Percentiles rank a stretch among this genome's conserved stretches.
Evolutionary conservation across 2,329 filamentous ascomycete genomes (phyloP).

Genomic region (Colletotrichum brevisporum): DNA sequence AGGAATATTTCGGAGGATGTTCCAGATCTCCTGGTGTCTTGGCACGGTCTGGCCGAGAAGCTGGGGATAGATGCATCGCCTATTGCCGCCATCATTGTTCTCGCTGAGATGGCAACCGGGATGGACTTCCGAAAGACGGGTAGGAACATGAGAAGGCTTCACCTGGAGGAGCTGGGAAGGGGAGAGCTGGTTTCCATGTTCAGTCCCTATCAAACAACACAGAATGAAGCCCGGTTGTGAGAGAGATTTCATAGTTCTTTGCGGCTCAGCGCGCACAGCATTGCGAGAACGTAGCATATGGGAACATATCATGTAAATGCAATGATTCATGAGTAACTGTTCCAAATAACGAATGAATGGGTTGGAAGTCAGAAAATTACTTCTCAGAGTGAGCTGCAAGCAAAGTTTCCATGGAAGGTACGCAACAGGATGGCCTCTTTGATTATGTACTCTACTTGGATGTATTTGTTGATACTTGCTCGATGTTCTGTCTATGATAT

Average conservation of each 20-base stretch:
- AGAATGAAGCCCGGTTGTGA: slow-evolving; percentile 14
- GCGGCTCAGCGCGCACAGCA: background rate
- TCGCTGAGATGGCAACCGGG: slow-evolving; percentile 26
- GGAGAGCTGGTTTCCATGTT: slow-evolving; percentile 4
- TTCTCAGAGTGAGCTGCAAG: too few relatives aligned
- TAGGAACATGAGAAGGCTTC: slow-evolving; percentile 17
- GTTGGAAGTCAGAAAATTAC: too few relatives aligned
- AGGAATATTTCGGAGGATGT: slow-evolving; percentile 28
- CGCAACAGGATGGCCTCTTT: too few relatives aligned
- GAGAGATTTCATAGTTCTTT: background rate
- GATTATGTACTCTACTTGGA: too few relatives aligned
- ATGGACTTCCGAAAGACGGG: slow-evolving; percentile 12
- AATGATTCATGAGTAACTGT: too few relatives aligned
- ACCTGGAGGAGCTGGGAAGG: slow-evolving; percentile 5
- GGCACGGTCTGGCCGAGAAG: slow-evolving; percentile 23
- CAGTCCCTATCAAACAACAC: background rate
- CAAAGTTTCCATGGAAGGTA: too few relatives aligned
- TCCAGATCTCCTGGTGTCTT: slow-evolving; percentile 17
- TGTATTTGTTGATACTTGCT: too few relatives aligned
- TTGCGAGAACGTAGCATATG: background rate
- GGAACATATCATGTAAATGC: too few relatives aligned
- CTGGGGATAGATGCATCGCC: slow-evolving; percentile 26
- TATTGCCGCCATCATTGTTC: slow-evolving; percentile 23
- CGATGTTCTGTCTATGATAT: too few relatives aligned
- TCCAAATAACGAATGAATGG: too few relatives aligned